These are phyloP conservation scores for Tolypocladium tundrense DNA, from an alignment of 2,329 filamentous ascomycete genomes.

Conservation along the genomic window DNA sequence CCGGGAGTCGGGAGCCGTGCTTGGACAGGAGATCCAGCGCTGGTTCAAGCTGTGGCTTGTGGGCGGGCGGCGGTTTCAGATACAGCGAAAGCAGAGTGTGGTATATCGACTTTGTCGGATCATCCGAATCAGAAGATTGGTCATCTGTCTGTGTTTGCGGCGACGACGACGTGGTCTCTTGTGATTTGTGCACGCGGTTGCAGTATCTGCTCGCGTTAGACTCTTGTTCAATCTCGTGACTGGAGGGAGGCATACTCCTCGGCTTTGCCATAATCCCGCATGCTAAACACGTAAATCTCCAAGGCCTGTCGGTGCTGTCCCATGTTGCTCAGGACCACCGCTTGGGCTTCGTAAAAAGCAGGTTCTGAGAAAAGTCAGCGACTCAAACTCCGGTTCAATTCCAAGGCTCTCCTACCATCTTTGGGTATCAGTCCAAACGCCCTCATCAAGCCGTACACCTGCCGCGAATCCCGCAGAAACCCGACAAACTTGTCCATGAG, in stretches of 20 bases:
- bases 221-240: not conserved
- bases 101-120: slow-evolving; percentile 69
- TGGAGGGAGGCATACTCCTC: slow-evolving; percentile 60
- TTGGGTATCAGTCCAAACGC: slow-evolving; percentile 70
- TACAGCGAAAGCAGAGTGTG: slow-evolving; percentile 86
- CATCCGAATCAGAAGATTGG: slow-evolving; percentile 28
- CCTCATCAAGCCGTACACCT: slow-evolving; percentile 66
- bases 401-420: slow-evolving; percentile 48
- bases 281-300: slow-evolving; percentile 95
- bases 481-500: slow-evolving; percentile 58
- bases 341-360: slow-evolving; percentile 78
- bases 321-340: slow-evolving; percentile 89
- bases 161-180: slow-evolving; percentile 31
- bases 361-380: slow-evolving; percentile 46
- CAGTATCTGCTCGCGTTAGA: slow-evolving; percentile 55
- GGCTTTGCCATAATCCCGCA: slow-evolving; percentile 77
- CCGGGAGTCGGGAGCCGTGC: slow-evolving; percentile 84
- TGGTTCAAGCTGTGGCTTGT: slow-evolving; percentile 63
- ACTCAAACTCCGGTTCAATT: not conserved
- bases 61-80: slow-evolving; percentile 64
- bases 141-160: slow-evolving; percentile 22
- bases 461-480: slow-evolving; percentile 65
- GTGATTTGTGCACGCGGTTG: slow-evolving; percentile 66
- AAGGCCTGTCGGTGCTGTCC: slow-evolving; percentile 89
- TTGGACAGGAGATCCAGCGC: slow-evolving; percentile 82